Evolutionary conservation across 139 green algal genomes (phyloP).

Genomic region (Nannochloris sp.): DNA sequence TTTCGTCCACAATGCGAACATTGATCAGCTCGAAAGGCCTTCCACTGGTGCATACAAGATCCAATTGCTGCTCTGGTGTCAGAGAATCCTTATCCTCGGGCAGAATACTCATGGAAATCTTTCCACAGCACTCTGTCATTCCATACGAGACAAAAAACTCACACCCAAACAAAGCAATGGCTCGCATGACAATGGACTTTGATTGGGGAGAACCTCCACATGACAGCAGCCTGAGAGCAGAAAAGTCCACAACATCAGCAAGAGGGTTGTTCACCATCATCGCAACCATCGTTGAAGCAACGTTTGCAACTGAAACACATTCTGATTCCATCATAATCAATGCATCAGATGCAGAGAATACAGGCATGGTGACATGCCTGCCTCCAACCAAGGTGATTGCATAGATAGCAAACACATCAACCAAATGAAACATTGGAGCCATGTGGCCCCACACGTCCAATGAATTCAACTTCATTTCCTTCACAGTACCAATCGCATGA

Average conservation of each 20-base stretch:
- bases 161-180: constrained; percentile 60
- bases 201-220: constrained; percentile 76
- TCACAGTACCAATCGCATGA: constrained; percentile 66
- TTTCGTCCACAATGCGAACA: constrained; percentile 48
- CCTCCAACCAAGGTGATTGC: constrained; percentile 72
- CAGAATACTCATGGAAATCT: constrained; percentile 86
- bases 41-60: constrained; percentile 54
- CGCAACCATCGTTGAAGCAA: constrained; percentile 83
- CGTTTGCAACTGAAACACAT: constrained; percentile 62
- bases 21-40: constrained; percentile 63
- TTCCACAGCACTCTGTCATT: constrained; percentile 95
- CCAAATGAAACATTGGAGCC: constrained; percentile 89
- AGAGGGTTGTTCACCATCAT: constrained; percentile 68
- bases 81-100: constrained; percentile 15
- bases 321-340: constrained; percentile 79
- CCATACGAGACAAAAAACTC: constrained; percentile 84
- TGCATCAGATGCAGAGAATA: constrained; percentile 46
- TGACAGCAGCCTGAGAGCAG: constrained; percentile 61
- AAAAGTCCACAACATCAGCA: constrained; percentile 52
- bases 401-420: constrained; percentile 88
- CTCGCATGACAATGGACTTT: constrained; percentile 34
- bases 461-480: constrained; percentile 65
- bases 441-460: constrained; percentile 78
- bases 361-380: constrained; percentile 60
- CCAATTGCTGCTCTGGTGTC: constrained; percentile 32